A percentile compares a stretch with the other conserved stretches of the same genome.
These are phyloP conservation scores for Brassica nigra DNA, from an alignment of 345 rosid species.

Conservation along the genomic window DNA sequence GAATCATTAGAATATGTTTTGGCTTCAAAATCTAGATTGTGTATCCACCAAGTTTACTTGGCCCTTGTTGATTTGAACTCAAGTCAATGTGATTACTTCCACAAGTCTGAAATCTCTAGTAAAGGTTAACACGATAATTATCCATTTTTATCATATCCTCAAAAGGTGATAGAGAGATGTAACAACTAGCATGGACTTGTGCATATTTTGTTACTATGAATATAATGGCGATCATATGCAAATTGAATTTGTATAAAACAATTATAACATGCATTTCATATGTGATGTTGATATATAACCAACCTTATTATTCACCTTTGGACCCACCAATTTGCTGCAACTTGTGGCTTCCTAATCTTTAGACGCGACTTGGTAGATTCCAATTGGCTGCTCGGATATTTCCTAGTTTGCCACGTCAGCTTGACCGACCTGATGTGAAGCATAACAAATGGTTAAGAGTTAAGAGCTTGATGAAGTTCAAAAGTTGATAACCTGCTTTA, in stretches of 20 bases:
- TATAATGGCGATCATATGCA: conserved; percentile 30
- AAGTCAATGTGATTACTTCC: neutral
- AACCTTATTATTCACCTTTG: neutral
- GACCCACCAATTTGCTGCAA: conserved; percentile 31
- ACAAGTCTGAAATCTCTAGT: neutral
- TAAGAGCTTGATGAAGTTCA: too few species aligned
- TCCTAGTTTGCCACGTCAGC: conserved; percentile 11
- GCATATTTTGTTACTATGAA: conserved; percentile 17
- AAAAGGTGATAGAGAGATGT: conserved; percentile 21
- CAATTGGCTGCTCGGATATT: conserved; percentile 27
- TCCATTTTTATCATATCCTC: conserved; percentile 13
- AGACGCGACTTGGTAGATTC: conserved; percentile 16
- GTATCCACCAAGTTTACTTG: neutral
- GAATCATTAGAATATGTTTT: neutral
- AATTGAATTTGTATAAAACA: conserved; percentile 27
- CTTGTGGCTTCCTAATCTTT: conserved; percentile 30
- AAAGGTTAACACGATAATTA: conserved; percentile 11
- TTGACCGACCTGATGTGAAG: conserved; percentile 22
- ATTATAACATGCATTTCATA: neutral
- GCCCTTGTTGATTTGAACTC: neutral
- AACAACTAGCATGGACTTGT: conserved; percentile 3
- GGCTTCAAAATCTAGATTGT: neutral
- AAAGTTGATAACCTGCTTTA: neutral
- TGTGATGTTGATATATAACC: conserved; percentile 23
- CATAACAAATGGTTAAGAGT: conserved; percentile 6